Evolutionary conservation across 768 basidiomycete genomes (phyloP).

Genomic region (Cubamyces lactineus): DNA sequence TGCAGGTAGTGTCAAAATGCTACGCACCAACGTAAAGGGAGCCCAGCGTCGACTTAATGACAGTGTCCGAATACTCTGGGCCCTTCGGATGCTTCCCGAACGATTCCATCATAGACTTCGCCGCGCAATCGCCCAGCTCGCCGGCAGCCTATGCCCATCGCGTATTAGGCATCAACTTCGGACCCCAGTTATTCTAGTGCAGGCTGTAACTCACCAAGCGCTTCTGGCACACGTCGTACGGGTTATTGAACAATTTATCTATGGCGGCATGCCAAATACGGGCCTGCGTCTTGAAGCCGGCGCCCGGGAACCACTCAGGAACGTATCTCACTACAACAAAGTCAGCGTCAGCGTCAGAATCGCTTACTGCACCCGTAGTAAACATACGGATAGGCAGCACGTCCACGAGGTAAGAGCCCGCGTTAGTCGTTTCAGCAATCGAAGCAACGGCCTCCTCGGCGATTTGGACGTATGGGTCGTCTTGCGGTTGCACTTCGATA

Average conservation of each 20-base stretch:
- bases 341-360: neutral
- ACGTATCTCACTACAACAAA: conserved; percentile 22
- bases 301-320: conserved; percentile 33
- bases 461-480: conserved; percentile 21
- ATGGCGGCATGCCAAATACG: conserved; percentile 1
- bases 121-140: conserved; percentile 12
- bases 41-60: conserved; percentile 13
- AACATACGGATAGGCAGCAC: conserved; percentile 10
- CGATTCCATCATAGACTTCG: conserved; percentile 14
- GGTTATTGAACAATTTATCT: conserved; percentile 8
- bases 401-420: conserved; percentile 13
- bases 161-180: neutral
- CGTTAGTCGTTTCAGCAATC: conserved; percentile 11
- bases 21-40: conserved; percentile 15
- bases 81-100: conserved; percentile 2
- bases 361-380: too few species aligned
- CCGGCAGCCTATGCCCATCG: neutral
- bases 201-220: neutral
- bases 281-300: conserved; percentile 25
- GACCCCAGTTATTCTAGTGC: too few species aligned
- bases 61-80: conserved; percentile 1
- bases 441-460: conserved; percentile 10
- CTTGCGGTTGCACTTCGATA: conserved; percentile 10
- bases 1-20: too few species aligned
- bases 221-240: neutral